Base-by-base conservation (phyloP, 2,329 filamentous ascomycete species). In the Ophiosphaerella herpotricha region DNA sequence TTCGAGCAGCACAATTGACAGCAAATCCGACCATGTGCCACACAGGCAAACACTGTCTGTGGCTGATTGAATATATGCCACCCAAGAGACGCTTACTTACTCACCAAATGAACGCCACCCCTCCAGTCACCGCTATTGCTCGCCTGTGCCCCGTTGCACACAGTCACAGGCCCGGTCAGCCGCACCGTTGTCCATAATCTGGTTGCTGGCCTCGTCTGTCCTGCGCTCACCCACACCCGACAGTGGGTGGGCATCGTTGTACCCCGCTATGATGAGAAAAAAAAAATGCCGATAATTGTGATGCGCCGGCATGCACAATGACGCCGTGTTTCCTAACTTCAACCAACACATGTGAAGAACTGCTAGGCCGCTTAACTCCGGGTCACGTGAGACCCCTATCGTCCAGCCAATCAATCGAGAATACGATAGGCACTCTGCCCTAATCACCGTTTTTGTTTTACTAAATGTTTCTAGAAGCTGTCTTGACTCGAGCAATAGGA, bases 291-390 rank as follows among this genome's bases (percentile, higher is more conserved):
- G 43, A 46, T 7, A 42, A 50, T 54, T 46, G 12, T 52, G 39
- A 50, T 52, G 55, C 60, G 48, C 49, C 44, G 16, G 34, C 41
- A 64, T 68, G 65, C 65, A 66, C 58, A 59, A 69, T 69, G 66
- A 67, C 63, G 58, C 12, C 46, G 52, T 52, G 39, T 47, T 53
- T 43, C 39, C 35, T 32, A 34, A 13, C 5, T 34, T 37, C 36
- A 43, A 46, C 40, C 45, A 48, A 57, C 55, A 59, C 55, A 58
- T 57, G 46, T 63, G 48, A 41, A 46, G 47, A 44, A 13, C 52
- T 52, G 35, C 46, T 59, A 13, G 21, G 11, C 62, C 59, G 64
- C 58, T 63, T 66, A 66, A 63, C 31, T 64, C 60, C 62, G 55
- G 18, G 50, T 63, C 57, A 61, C 39, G 46, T 55, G 54, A 54